These are phyloP conservation scores for Candida labiduridarum DNA, from an alignment of 1,139 yeast genomes.

Conservation along the genomic window DNA sequence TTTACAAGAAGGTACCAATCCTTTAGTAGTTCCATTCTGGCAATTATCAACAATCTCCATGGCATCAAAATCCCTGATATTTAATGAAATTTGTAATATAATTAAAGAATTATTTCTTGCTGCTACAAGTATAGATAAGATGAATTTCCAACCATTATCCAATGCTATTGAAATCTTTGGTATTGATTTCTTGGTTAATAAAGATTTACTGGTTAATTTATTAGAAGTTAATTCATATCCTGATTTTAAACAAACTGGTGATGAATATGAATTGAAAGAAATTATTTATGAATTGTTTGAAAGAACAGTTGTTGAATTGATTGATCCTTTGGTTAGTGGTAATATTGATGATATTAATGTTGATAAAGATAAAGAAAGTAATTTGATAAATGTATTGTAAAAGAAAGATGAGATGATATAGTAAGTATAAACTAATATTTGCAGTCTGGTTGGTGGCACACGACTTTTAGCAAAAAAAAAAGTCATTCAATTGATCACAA, in stretches of 20 bases:
- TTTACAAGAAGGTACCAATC: conserved; percentile 57
- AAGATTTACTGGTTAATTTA: conserved; percentile 54
- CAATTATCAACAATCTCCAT: conserved; percentile 48
- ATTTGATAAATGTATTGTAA: conserved; percentile 11
- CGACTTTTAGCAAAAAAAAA: neutral
- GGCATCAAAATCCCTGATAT: conserved; percentile 35
- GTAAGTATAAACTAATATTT: neutral
- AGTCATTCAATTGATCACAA: neutral
- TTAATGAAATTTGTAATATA: conserved; percentile 58
- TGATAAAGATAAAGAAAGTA: conserved; percentile 4
- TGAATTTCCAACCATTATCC: conserved; percentile 84
- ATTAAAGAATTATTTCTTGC: conserved; percentile 80
- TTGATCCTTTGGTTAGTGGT: conserved; percentile 21
- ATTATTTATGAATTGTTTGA: conserved; percentile 65
- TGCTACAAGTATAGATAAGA: conserved; percentile 74
- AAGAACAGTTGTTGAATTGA: conserved; percentile 34
- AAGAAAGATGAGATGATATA: neutral
- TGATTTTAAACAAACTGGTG: conserved; percentile 95
- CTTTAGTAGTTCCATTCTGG: conserved; percentile 69
- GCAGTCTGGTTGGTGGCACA: conserved; percentile 1
- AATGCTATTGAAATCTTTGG: conserved; percentile 91
- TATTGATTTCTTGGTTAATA: conserved; percentile 77
- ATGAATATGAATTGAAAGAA: conserved; percentile 58
- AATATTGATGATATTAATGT: neutral
- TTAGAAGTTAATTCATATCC: conserved; percentile 94